A percentile compares a stretch with the other conserved stretches of the same genome.
Evolutionary conservation across 75 land plant species (phyloP).

Genomic region (Picea sitchensis): DNA sequence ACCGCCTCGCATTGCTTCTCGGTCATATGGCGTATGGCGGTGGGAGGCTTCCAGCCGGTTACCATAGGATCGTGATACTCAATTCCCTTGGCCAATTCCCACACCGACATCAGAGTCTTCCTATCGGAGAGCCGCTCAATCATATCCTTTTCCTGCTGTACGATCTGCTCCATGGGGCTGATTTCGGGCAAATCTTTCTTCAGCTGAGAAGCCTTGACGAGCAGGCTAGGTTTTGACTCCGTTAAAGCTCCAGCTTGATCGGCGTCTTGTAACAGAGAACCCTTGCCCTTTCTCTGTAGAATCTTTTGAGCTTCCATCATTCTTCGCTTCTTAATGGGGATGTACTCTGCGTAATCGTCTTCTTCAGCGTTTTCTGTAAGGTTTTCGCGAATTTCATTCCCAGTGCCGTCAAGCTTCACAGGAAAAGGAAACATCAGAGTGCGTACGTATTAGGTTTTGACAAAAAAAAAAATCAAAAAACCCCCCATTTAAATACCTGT

Average conservation of each 20-base stretch:
- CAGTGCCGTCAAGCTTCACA: no score
- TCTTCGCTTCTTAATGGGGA: conserved; percentile 76
- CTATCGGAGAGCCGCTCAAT: conserved; percentile 77
- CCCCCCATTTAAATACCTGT: no score
- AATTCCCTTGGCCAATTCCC: conserved; percentile 87
- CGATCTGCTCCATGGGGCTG: conserved; percentile 66
- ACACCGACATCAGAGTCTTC: conserved; percentile 56
- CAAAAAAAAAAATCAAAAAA: no score
- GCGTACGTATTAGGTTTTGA: no score
- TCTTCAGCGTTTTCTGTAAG: conserved; percentile 26
- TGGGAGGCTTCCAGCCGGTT: conserved; percentile 90
- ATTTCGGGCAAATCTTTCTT: conserved; percentile 77
- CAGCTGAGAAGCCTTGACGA: conserved; percentile 79
- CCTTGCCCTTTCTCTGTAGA: conserved; percentile 63
- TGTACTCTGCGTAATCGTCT: conserved; percentile 69
- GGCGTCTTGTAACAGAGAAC: not conserved
- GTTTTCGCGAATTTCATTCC: no score
- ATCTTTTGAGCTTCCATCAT: conserved; percentile 75
- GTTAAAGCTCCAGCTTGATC: conserved; percentile 12
- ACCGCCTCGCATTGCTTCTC: conserved; percentile 39
- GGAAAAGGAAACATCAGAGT: no score
- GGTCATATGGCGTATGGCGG: conserved; percentile 43
- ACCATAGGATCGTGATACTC: conserved; percentile 72
- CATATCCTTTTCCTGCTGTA: conserved; percentile 86
- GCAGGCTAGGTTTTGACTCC: conserved; percentile 75